Evolutionary conservation across 148 eudicot species (phyloP).

Genomic region (Chenopodium suecicum): DNA sequence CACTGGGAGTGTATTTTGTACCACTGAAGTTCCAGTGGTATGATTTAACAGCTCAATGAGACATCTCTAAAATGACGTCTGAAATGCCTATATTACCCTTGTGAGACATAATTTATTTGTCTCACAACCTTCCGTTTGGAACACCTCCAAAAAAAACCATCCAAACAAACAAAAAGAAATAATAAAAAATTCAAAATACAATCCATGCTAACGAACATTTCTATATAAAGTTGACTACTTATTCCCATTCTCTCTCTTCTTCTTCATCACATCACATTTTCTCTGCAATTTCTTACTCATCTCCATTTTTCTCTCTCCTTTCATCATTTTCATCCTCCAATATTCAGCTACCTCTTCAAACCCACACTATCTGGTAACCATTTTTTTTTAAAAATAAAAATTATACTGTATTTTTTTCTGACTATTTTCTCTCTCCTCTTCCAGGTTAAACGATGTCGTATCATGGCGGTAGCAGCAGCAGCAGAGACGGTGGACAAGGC

Average conservation of each 20-base stretch:
- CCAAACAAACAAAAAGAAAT: no score
- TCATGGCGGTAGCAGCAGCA: conserved; percentile 27
- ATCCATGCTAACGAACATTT: no score
- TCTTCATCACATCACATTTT: background rate
- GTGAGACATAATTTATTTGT: no score
- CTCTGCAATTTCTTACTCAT: background rate
- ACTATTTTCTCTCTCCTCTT: background rate
- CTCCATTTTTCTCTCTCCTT: background rate
- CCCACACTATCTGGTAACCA: background rate
- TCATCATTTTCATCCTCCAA: background rate
- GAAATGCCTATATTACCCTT: no score
- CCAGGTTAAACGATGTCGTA: conserved; percentile 23
- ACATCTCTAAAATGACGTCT: no score
- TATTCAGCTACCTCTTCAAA: background rate
- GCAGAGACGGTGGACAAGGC: conserved; percentile 14
- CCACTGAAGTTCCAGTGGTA: no score
- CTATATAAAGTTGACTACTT: background rate
- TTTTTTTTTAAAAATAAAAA: no score
- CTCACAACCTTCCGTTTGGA: no score
- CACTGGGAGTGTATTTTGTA: no score
- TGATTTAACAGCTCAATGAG: no score
- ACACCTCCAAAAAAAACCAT: no score
- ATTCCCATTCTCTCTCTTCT: background rate
- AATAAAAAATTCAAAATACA: no score
- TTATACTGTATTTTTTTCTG: background rate